Evolutionary conservation across 371 early-diverging fungal species (phyloP).

Genomic region (Lichtheimia corymbifera): DNA sequence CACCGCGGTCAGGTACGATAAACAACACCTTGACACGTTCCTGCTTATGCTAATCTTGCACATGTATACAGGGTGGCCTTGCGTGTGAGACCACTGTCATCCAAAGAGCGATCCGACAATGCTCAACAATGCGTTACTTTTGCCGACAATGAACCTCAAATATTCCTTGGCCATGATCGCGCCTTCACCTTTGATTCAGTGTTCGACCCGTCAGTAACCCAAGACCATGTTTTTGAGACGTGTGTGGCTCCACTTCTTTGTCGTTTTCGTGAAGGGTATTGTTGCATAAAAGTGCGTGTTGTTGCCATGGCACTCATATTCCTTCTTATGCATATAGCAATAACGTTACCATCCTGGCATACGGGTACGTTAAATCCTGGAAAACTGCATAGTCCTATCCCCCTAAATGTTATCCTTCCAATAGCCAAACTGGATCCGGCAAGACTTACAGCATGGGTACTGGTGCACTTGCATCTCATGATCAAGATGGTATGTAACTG

Average conservation of each 20-base stretch:
- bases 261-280: conserved; percentile 86
- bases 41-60: not conserved
- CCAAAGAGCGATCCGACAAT: conserved; percentile 67
- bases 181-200: conserved; percentile 88
- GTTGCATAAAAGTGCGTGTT: not conserved
- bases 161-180: conserved; percentile 58
- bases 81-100: conserved; percentile 47
- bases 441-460: conserved; percentile 58
- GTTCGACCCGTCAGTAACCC: conserved; percentile 69
- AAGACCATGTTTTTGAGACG: conserved; percentile 68
- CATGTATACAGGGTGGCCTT: conserved; percentile 24
- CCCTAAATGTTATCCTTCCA: conserved; percentile 22
- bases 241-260: conserved; percentile 73
- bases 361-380: conserved; percentile 79
- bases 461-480: conserved; percentile 21
- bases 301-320: too few relatives aligned
- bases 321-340: conserved; percentile 24
- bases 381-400: conserved; percentile 35
- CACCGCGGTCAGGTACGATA: conserved; percentile 20
- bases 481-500: conserved; percentile 8
- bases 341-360: conserved; percentile 91
- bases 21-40: not conserved
- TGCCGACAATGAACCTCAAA: conserved; percentile 60
- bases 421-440: conserved; percentile 55
- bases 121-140: conserved; percentile 63